These are phyloP conservation scores for Elsinoe arachidis DNA, from an alignment of 2,329 filamentous ascomycete genomes.

Conservation along the genomic window DNA sequence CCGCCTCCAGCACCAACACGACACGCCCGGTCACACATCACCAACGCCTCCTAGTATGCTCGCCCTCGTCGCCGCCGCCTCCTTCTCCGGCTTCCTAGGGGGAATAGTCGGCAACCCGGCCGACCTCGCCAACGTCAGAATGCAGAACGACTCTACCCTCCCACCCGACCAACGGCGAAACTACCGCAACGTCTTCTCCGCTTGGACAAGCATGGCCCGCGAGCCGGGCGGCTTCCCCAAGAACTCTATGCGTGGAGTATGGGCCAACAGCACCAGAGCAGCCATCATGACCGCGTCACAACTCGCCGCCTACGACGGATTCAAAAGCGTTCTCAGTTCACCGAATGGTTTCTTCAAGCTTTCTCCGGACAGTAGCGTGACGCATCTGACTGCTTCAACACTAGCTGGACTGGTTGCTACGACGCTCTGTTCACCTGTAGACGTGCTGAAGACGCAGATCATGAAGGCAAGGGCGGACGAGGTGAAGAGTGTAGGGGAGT, in stretches of 20 bases:
- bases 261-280: constrained; percentile 72
- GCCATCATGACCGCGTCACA: constrained; percentile 84
- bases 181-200: constrained; percentile 83
- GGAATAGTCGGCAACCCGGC: constrained; percentile 88
- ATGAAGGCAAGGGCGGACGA: constrained; percentile 59
- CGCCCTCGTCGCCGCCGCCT: constrained; percentile 68
- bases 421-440: constrained; percentile 74
- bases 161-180: constrained; percentile 66
- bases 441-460: constrained; percentile 81
- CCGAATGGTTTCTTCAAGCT: constrained; percentile 49
- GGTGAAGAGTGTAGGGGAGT: constrained; percentile 45
- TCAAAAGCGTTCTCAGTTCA: constrained; percentile 61
- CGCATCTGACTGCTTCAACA: constrained; percentile 70
- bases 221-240: constrained; percentile 59
- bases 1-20: constrained; percentile 45
- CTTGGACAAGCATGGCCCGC: constrained; percentile 75
- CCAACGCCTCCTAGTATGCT: constrained; percentile 35
- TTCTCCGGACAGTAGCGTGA: constrained; percentile 52
- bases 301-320: constrained; percentile 74
- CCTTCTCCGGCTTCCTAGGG: constrained; percentile 74
- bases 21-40: constrained; percentile 49
- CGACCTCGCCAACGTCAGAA: constrained; percentile 94
- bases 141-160: constrained; percentile 86
- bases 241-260: constrained; percentile 74
- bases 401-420: constrained; percentile 76